Base-by-base conservation (phyloP, 1,284 basidiomycete genomes). In the Meira nashicola region DNA sequence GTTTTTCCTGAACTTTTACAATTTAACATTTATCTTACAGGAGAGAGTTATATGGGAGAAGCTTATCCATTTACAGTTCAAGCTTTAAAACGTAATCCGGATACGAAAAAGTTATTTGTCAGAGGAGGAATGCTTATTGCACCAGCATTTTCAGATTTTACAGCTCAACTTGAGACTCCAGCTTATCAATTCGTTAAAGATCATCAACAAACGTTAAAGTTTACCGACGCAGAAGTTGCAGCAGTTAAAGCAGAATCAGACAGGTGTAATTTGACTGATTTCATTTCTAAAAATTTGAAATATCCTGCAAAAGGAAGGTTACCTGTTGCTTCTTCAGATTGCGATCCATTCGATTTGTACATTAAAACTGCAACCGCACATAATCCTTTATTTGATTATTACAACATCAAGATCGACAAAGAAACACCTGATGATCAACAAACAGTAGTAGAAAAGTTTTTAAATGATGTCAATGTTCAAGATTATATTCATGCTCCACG, bases 71-170 rank as follows among this genome's bases (percentile, higher is more conserved):
- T 5, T 10, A 3, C 3, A 33, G 28, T 33, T 33, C 28, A 33
- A 8, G 28, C 28, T 4, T 4, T 33, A 3, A 33, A 33, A 33
- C 28, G 28, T 33, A 3, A 33, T 33, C 28, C 28, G 3, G 4
- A 4, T 33, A 33, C 28, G 3, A 23, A 52, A 54, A 19, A 61
- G 64, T 41, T 62, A 72, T 55, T 65, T 70, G 57, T 64, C 74
- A 3, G 40, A 15, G 40, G 40, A 6, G 40, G 40, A 5, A 43
- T 43, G 40, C 40, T 43, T 5, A 19, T 43, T 43, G 40, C 15
- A 43, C 40, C 40, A 3, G 40, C 14, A 3, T 43, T 43, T 43
- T 43, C 40, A 2, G 40, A 43, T 43, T 43, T 15, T 43, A 6
- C 14, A 5, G 19, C 40, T 43, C 40, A 43, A 43, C 3, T 15